Conservation (phyloP, 306 rosid genomes). For the Datisca glomerata region DNA sequence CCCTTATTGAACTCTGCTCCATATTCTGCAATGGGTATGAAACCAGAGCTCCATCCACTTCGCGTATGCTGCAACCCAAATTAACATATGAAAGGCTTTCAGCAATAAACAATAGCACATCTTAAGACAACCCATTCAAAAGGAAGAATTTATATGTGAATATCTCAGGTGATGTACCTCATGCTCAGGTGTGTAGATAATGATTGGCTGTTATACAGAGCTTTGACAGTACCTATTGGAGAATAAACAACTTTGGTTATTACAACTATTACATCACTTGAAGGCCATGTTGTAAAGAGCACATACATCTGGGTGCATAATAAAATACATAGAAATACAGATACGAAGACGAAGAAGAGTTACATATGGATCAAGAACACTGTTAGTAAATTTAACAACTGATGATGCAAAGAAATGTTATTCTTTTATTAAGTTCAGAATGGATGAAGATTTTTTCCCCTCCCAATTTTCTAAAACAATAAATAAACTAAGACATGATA, state of each 20-base stretch:
- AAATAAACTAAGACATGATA: no score
- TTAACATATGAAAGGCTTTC: conserved; percentile 4
- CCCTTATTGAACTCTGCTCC: conserved; percentile 67
- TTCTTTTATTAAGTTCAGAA: no score
- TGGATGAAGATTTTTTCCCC: no score
- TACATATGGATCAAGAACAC: no score
- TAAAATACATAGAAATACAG: background rate
- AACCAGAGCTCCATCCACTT: conserved; percentile 59
- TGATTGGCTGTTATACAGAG: conserved; percentile 74
- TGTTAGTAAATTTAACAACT: background rate
- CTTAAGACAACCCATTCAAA: background rate
- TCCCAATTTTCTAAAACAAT: no score
- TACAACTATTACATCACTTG: background rate
- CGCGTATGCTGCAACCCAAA: conserved; percentile 56
- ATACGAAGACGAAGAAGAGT: background rate
- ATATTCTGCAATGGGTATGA: conserved; percentile 83
- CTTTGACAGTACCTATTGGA: conserved; percentile 74
- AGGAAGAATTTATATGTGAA: background rate
- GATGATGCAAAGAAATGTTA: no score
- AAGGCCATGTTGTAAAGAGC: background rate
- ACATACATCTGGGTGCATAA: background rate
- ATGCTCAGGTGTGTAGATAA: conserved; percentile 83
- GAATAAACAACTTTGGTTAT: conserved; percentile 9
- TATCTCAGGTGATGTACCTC: conserved; percentile 40
- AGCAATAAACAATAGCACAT: no score